Base-by-base conservation (phyloP, 306 rosid species). In the Pterocarpus santalinus region DNA sequence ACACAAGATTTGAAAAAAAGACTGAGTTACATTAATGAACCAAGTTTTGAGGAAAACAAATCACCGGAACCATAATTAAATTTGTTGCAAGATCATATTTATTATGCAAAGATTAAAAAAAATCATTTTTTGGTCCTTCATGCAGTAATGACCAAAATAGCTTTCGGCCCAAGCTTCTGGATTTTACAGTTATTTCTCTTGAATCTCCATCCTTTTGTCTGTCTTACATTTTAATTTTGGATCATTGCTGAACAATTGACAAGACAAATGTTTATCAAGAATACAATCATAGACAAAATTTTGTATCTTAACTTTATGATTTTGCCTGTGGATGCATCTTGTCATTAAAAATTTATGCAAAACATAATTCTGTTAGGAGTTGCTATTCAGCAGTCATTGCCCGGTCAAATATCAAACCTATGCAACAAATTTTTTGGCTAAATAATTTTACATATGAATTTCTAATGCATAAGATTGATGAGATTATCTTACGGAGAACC, bases 1-100 rank as follows among this genome's bases (percentile, higher is more conserved):
- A 63, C 80, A 34, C 12, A 88, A 71, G 75, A 77, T 69, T 64
- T 91, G 83, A 88, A 76, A 72, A 60, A 58, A 79, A 66, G 34
- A 5, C 30, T 46, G 70, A 85, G 80, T 49, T 74, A 17, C 77
- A 53, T 14, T 41, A 1, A 43, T 43, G 47, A 63, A 72, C 83
- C 28, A 16, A 52, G 64, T 73, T 65, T 61, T 81, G 1, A 65
- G 62, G 77, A 41, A 60, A 69, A 36, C 52, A 55, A 75, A 13
- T 85, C 78, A 71, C n/a, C 66, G 3, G 34, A 51, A 17, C 6
- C 78, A 60, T 73, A 33, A 11, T 56, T 55, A 49, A 67, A 62
- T 65, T 81, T 75, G 78, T 36, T 77, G 78, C 76, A 58, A 79
- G 69, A 32, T 51, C 76, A 51, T 72, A 60, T 75, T 63, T 38